phyloP scores from a whole-genome alignment of 148 eudicot genomes.

The Polygonum maritimum region DNA sequence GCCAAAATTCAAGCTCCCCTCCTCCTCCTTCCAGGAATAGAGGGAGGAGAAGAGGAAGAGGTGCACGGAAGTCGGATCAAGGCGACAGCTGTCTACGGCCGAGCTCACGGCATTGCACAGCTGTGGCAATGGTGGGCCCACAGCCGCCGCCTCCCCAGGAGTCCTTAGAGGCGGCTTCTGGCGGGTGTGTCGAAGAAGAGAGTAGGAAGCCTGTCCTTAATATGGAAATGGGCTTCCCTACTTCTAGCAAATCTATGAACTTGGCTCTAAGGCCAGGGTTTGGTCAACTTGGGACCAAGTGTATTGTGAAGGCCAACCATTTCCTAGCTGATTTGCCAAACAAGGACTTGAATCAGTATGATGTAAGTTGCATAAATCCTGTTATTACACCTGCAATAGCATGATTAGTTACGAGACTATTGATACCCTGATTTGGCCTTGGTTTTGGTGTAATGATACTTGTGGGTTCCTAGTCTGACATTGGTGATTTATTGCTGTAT shows the following conservation, averaged over 20 bases:
- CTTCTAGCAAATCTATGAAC: slow-evolving; percentile 40
- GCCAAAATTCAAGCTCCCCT: slow-evolving; percentile 19
- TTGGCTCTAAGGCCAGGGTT: slow-evolving; percentile 57
- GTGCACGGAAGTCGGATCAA: slow-evolving; percentile 55
- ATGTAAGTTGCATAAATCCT: slow-evolving; percentile 32
- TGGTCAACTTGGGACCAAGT: slow-evolving; percentile 58
- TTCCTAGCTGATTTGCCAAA: slow-evolving; percentile 61
- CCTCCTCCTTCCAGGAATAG: slow-evolving; percentile 35
- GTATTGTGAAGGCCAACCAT: slow-evolving; percentile 77
- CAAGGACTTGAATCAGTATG: slow-evolving; percentile 62
- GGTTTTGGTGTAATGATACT: neutral
- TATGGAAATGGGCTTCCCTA: slow-evolving; percentile 33
- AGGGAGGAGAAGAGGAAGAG: slow-evolving; percentile 57
- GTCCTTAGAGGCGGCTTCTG: slow-evolving; percentile 3
- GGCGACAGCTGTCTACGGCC: slow-evolving; percentile 39
- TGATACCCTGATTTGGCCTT: neutral
- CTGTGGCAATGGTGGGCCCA: slow-evolving; percentile 18
- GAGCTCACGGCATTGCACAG: slow-evolving; percentile 50
- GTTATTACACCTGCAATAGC: neutral
- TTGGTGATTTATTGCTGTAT: slow-evolving; percentile 11
- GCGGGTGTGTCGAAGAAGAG: slow-evolving; percentile 16
- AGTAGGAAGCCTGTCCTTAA: slow-evolving; percentile 16
- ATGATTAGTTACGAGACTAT: neutral
- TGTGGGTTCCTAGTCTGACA: slow-evolving; percentile 21
- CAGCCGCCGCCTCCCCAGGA: slow-evolving; percentile 4